Evolutionary conservation across 23 red algal genomes (phyloP), one percentile per base, ranked within the genome.

Genomic region (Gracilaria caudata): DNA sequence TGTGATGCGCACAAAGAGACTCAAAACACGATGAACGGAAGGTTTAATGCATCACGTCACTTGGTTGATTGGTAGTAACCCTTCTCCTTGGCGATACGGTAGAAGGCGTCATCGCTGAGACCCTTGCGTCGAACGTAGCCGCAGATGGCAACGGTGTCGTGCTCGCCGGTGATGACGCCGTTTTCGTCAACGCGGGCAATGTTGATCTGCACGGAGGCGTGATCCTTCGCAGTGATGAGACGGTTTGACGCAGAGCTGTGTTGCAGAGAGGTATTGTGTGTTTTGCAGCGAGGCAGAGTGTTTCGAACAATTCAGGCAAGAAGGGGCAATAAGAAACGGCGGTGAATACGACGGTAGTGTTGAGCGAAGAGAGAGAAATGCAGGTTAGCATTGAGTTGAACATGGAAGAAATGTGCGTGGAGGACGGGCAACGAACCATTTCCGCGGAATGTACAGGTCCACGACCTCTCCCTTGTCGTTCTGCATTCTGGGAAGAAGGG

Each of bases 371-470:
- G 43, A 8, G 3, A 74, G 23, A 45, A 74, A 0, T 30, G 49
- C 12, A 33, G 49, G 49, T 55, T 77, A 77, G 73, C 25, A 30
- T 44, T 21, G 40, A 14, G 36, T 5, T n/a, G 66, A 25, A 7
- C 8, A n/a, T 19, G 66, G 66, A 4, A 4, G 40, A 12, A 45
- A n/a, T 4, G n/a, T 7, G 35, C 13, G 14, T 14, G 35, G 9
- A 17, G 73, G 7, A 12, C 4, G 33, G 38, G 77, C 7, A 54
- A 87, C 87, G 53, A 59, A 96, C 94, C 96, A 98, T 83, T 98
- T 98, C 34, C 96, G 90, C 61, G 96, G 96, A 39, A 98, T 94
- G 83, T 98, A 98, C 35, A 98, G 90, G 60, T 98, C 96, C 25
- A 98, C 96, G 20, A 98, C 86, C n/a, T 94, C 89, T 68, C 87